A percentile compares a stretch with the other conserved stretches of the same genome.
Evolutionary conservation across 179 eudicot species (phyloP).

Genomic region (Spinacia oleracea): DNA sequence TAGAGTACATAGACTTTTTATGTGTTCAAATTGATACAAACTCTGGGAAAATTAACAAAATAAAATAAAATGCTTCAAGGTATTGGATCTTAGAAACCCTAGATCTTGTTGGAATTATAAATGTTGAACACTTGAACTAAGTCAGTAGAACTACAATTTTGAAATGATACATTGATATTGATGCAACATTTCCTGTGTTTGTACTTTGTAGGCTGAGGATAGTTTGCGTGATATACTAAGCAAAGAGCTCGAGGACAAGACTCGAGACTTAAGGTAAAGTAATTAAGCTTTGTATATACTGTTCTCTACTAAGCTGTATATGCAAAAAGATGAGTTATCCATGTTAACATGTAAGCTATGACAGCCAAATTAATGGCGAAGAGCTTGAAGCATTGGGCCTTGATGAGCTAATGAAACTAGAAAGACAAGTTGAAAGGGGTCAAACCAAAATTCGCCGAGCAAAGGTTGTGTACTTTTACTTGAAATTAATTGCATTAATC

Average conservation of each 20-base stretch:
- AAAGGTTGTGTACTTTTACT: constrained; percentile 43
- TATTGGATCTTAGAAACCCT: not conserved
- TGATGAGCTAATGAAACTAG: constrained; percentile 56
- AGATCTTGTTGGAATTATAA: too few relatives aligned
- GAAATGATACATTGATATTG: constrained; percentile 6
- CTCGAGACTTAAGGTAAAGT: constrained; percentile 31
- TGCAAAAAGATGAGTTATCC: not conserved
- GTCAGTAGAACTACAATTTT: too few relatives aligned
- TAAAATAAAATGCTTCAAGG: not conserved
- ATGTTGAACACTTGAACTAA: too few relatives aligned
- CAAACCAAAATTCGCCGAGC: constrained; percentile 44
- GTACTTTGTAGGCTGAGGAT: constrained; percentile 27
- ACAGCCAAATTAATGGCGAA: constrained; percentile 57
- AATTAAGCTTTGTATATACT: not conserved
- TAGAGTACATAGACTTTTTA: not conserved
- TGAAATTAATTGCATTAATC: not conserved
- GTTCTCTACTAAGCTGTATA: not conserved
- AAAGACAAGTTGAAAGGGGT: constrained; percentile 52
- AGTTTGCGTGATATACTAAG: constrained; percentile 28
- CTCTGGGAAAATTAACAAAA: not conserved
- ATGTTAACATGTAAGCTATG: constrained; percentile 11
- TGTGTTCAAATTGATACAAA: not conserved
- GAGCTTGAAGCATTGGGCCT: constrained; percentile 51
- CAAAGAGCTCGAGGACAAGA: constrained; percentile 37
- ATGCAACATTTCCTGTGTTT: not conserved